A percentile compares a stretch with the other conserved stretches of the same genome.
phyloP scores from a whole-genome alignment of 495 filamentous ascomycete species.

The Penicillium nucicola region DNA sequence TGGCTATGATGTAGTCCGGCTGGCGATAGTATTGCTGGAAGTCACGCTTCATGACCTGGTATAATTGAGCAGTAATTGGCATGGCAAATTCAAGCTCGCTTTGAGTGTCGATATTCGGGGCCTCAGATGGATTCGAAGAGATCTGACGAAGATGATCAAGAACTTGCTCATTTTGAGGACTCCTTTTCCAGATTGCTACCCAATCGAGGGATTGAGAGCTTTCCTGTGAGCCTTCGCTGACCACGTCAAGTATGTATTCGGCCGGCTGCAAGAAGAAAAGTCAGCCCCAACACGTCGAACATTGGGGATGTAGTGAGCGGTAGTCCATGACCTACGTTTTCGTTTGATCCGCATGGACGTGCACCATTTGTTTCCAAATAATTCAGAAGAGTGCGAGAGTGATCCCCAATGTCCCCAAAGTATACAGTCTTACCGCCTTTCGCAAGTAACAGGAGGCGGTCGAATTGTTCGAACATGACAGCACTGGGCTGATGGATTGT shows the following conservation, averaged over 20 bases:
- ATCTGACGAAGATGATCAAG: slow-evolving; percentile 46
- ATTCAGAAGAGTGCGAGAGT: slow-evolving; percentile 62
- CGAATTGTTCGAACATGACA: slow-evolving; percentile 89
- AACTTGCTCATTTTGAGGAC: slow-evolving; percentile 60
- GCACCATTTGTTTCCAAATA: slow-evolving; percentile 81
- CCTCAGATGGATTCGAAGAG: slow-evolving; percentile 60
- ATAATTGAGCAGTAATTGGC: slow-evolving; percentile 19
- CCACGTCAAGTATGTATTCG: slow-evolving; percentile 90
- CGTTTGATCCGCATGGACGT: slow-evolving; percentile 62
- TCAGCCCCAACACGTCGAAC: slow-evolving; percentile 5
- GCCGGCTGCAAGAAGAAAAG: slow-evolving; percentile 50
- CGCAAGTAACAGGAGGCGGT: slow-evolving; percentile 78
- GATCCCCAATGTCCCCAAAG: slow-evolving; percentile 80
- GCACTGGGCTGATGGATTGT: slow-evolving; percentile 95
- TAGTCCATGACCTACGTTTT: slow-evolving; percentile 60
- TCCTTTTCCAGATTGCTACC: slow-evolving; percentile 70
- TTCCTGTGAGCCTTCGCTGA: slow-evolving; percentile 51
- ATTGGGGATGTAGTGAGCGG: not conserved
- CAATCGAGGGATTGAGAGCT: slow-evolving; percentile 73
- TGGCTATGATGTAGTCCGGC: not conserved
- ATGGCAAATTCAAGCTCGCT: slow-evolving; percentile 46
- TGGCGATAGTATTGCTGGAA: slow-evolving; percentile 1
- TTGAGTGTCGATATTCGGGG: slow-evolving; percentile 14
- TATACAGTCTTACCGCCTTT: slow-evolving; percentile 83
- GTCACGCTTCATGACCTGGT: not conserved